These are phyloP conservation scores for Handroanthus guayacan DNA, from an alignment of 257 asterid species.

Conservation along the genomic window DNA sequence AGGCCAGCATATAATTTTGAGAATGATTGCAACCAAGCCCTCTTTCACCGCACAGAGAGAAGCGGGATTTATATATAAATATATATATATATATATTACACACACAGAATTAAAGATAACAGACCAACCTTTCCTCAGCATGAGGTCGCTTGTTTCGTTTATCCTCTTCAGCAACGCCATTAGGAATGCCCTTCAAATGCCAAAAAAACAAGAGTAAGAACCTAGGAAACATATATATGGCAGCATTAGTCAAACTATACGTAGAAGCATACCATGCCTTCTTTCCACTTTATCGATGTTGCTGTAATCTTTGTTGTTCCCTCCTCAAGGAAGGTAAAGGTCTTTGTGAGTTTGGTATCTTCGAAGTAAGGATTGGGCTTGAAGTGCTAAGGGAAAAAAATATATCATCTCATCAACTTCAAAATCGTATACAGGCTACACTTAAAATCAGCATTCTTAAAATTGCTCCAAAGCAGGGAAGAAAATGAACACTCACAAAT, in stretches of 20 bases:
- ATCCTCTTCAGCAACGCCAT: constrained; percentile 80
- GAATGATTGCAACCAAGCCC: constrained; percentile 13
- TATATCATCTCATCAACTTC: constrained; percentile 28
- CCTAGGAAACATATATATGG: constrained; percentile 18
- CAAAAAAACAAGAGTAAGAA: constrained; percentile 41
- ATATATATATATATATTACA: neutral
- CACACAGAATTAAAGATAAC: neutral
- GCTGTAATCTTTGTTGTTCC: constrained; percentile 81
- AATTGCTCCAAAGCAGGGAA: neutral
- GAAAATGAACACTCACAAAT: constrained; percentile 66
- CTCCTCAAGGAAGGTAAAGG: constrained; percentile 84
- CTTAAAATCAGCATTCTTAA: constrained; percentile 2
- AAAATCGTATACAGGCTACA: constrained; percentile 9
- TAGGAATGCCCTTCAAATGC: constrained; percentile 69
- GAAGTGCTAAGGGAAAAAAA: constrained; percentile 61
- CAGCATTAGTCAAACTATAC: constrained; percentile 9
- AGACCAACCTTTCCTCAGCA: constrained; percentile 79
- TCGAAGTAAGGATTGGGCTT: constrained; percentile 83
- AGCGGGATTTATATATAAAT: neutral
- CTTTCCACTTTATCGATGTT: constrained; percentile 89
- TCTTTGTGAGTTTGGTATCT: constrained; percentile 81
- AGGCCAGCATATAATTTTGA: neutral
- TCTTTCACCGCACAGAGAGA: neutral
- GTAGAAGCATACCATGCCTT: constrained; percentile 74
- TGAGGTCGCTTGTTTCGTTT: constrained; percentile 83